These are phyloP conservation scores for Ustilago sp. DNA, from an alignment of 1,284 basidiomycete genomes.

Conservation along the genomic window DNA sequence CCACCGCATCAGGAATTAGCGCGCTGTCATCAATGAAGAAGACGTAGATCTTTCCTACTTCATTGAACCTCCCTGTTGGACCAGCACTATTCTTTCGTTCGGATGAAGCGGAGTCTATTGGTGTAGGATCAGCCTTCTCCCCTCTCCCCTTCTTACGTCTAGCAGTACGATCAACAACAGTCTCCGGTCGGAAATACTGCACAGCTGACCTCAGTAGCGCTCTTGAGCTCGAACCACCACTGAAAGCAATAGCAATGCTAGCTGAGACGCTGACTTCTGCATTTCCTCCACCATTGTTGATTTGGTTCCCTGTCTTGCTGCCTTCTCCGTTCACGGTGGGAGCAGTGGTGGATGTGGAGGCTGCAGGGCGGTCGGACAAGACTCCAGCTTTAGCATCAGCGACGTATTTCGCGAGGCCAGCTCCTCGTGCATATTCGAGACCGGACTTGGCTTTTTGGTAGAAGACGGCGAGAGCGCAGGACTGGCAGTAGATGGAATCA, in stretches of 20 bases:
- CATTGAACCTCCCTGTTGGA: constrained; percentile 38
- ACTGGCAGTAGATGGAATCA: constrained; percentile 57
- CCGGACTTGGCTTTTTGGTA: constrained; percentile 54
- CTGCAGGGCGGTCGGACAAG: neutral
- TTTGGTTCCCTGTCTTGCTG: constrained; percentile 14
- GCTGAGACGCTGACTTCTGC: constrained; percentile 34
- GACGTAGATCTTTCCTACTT: constrained; percentile 58
- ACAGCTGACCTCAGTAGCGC: constrained; percentile 31
- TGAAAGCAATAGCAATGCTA: constrained; percentile 41
- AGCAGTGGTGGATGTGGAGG: constrained; percentile 3
- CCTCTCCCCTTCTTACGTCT: constrained; percentile 15
- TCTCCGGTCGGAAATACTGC: constrained; percentile 41
- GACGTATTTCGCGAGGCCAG: constrained; percentile 52
- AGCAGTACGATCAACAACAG: constrained; percentile 15
- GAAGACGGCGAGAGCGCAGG: constrained; percentile 55
- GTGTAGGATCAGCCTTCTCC: constrained; percentile 1
- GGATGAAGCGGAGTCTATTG: neutral
- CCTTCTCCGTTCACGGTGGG: neutral
- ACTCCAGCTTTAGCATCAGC: constrained; percentile 19
- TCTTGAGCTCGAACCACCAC: constrained; percentile 29
- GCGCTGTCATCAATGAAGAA: constrained; percentile 58
- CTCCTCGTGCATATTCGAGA: constrained; percentile 57
- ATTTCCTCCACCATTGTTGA: constrained; percentile 37
- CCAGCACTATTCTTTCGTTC: constrained; percentile 1
- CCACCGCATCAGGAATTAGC: constrained; percentile 22